These are phyloP conservation scores for Acacia confusa DNA, from an alignment of 306 rosid species.

Conservation along the genomic window DNA sequence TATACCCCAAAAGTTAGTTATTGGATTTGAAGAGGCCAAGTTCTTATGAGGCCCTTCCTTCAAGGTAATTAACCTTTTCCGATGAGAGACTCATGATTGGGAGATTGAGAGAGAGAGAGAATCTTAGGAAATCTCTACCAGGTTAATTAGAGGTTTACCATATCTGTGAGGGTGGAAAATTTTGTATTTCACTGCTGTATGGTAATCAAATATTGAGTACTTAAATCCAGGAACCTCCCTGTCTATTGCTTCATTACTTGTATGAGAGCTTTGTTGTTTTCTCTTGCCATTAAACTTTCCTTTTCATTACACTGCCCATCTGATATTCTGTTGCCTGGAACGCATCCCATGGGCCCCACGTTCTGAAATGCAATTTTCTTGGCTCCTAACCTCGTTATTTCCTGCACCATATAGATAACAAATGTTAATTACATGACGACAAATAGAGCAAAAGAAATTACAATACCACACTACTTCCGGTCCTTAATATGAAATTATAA, in stretches of 20 bases:
- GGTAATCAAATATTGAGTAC: constrained; percentile 34
- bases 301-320: background rate
- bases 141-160: constrained; percentile 1
- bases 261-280: constrained; percentile 32
- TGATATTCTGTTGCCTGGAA: background rate
- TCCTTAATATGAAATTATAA: no score
- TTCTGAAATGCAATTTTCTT: constrained; percentile 30
- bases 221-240: constrained; percentile 6
- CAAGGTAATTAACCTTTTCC: no score
- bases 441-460: no score
- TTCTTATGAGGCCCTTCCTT: no score
- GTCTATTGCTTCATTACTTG: constrained; percentile 8
- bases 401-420: constrained; percentile 8
- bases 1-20: no score
- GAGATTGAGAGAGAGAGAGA: no score
- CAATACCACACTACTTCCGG: no score
- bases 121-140: no score
- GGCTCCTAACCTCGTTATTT: constrained; percentile 14
- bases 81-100: no score
- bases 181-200: background rate
- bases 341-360: constrained; percentile 23
- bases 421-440: background rate
- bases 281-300: background rate
- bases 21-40: no score
- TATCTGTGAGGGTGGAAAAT: constrained; percentile 15